Conservation (phyloP, 768 basidiomycete species). For the Psilocybe cyanescens region DNA sequence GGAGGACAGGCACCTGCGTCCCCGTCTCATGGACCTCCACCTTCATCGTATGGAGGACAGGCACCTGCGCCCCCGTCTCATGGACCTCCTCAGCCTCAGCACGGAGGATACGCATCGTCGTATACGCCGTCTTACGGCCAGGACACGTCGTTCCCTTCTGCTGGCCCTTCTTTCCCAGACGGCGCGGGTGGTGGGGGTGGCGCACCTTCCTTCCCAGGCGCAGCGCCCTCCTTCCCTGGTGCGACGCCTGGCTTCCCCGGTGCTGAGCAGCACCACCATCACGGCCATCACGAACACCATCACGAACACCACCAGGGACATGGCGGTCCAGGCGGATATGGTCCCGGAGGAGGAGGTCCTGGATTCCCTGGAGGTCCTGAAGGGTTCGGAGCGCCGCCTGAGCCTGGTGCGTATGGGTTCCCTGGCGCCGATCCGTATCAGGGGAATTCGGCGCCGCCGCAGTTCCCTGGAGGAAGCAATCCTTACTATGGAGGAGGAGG, state of each 20-base stretch:
- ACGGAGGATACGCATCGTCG: constrained; percentile 24
- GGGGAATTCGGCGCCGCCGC: constrained; percentile 20
- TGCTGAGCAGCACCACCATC: constrained; percentile 21
- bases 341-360: constrained; percentile 26
- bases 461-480: constrained; percentile 29
- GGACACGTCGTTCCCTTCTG: constrained; percentile 22
- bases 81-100: constrained; percentile 1
- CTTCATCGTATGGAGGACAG: constrained; percentile 23
- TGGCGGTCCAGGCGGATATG: constrained; percentile 15
- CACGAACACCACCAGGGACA: constrained; percentile 1
- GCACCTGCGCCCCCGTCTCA: constrained; percentile 21
- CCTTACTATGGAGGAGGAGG: constrained; percentile 12
- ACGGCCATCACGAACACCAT: constrained; percentile 13
- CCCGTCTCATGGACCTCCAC: constrained; percentile 14
- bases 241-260: constrained; percentile 25
- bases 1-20: constrained; percentile 20
- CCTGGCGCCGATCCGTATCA: constrained; percentile 37
- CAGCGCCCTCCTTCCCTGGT: constrained; percentile 29
- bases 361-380: constrained; percentile 41
- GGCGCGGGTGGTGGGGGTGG: constrained; percentile 12
- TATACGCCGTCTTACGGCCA: constrained; percentile 24
- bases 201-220: constrained; percentile 34
- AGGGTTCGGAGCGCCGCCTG: constrained; percentile 24
- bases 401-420: constrained; percentile 35
- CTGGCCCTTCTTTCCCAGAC: constrained; percentile 17